A percentile compares a stretch with the other conserved stretches of the same genome.
phyloP scores from a whole-genome alignment of 2,329 filamentous ascomycete species.

The Juglanconis sp. region DNA sequence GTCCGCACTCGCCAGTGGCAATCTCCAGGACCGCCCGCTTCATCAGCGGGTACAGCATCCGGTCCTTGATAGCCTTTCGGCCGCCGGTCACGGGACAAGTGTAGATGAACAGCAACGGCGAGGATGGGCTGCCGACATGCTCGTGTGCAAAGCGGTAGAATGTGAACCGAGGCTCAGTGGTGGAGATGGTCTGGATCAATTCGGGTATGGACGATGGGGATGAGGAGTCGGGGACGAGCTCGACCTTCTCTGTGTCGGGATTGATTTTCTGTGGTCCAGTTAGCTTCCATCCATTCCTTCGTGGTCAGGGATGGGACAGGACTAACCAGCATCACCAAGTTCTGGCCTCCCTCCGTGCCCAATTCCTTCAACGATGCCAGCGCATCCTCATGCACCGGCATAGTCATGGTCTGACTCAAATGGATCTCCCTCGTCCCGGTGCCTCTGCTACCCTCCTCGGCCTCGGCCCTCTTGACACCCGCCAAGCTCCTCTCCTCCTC shows the following conservation, averaged over 20 bases:
- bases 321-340: constrained; percentile 65
- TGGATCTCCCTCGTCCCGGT: constrained; percentile 60
- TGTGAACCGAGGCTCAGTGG: constrained; percentile 70
- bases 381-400: constrained; percentile 62
- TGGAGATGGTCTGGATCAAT: constrained; percentile 59
- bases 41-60: constrained; percentile 79
- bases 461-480: constrained; percentile 96
- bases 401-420: constrained; percentile 53
- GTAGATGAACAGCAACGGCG: constrained; percentile 74
- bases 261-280: constrained; percentile 62
- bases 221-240: constrained; percentile 55
- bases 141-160: constrained; percentile 69
- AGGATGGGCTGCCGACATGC: constrained; percentile 48
- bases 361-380: constrained; percentile 61
- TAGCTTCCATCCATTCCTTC: background rate
- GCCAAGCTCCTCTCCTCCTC: constrained; percentile 92
- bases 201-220: constrained; percentile 53
- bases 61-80: constrained; percentile 71
- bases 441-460: constrained; percentile 64
- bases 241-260: constrained; percentile 63
- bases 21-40: constrained; percentile 64
- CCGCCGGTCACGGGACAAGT: constrained; percentile 67
- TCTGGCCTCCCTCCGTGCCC: constrained; percentile 45
- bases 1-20: constrained; percentile 62
- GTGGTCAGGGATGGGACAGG: background rate